phyloP scores from a whole-genome alignment of 2,329 filamentous ascomycete genomes.

The Zelopaecilomyces penicillatus region DNA sequence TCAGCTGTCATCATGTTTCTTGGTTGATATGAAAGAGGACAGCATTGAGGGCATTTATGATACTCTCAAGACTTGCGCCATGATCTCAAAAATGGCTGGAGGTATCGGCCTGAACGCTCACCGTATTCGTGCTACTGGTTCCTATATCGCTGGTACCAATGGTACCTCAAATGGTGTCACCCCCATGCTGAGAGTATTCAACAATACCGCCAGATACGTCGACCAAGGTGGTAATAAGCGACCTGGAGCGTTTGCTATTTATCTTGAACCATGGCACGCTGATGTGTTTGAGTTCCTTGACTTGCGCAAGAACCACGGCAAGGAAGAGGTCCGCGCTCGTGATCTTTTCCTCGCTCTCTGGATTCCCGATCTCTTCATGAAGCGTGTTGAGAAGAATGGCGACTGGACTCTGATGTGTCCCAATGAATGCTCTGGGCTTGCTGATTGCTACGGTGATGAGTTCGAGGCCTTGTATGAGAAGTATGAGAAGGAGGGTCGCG shows the following conservation, averaged over 20 bases:
- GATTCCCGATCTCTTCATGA: constrained; percentile 99
- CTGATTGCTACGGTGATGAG: constrained; percentile 95
- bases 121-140: constrained; percentile 92
- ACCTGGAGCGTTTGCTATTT: constrained; percentile 96
- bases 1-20: constrained; percentile 95
- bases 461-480: constrained; percentile 91
- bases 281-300: constrained; percentile 98
- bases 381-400: constrained; percentile 92
- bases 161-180: constrained; percentile 96
- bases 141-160: constrained; percentile 97
- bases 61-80: constrained; percentile 96
- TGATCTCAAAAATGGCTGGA: constrained; percentile 99
- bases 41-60: constrained; percentile 99
- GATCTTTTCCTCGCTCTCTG: constrained; percentile 97
- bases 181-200: constrained; percentile 97
- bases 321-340: constrained; percentile 93
- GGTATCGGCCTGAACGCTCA: constrained; percentile 96
- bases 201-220: constrained; percentile 98
- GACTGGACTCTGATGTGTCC: constrained; percentile 99
- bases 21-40: constrained; percentile 99
- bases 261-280: constrained; percentile 97
- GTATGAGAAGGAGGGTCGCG: constrained; percentile 82
- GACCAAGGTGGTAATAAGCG: constrained; percentile 99
- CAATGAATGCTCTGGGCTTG: constrained; percentile 88
- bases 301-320: constrained; percentile 97